phyloP scores from a whole-genome alignment of 2,329 filamentous ascomycete species.

The Colletotrichum sp. region DNA sequence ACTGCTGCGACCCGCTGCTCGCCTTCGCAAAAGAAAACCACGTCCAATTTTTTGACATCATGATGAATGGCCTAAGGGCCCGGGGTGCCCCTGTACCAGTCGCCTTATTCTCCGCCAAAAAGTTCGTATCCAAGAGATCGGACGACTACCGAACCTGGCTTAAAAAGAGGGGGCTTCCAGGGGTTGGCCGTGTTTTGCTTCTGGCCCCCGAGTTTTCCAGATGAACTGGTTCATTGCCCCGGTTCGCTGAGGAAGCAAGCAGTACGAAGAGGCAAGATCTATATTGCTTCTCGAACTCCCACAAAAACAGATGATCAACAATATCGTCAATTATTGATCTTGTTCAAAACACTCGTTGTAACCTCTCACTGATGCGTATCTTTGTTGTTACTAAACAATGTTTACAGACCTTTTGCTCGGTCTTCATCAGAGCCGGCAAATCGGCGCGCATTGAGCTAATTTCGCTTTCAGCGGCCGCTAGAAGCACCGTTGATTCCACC shows the following conservation, averaged over 20 bases:
- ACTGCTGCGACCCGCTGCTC: background rate
- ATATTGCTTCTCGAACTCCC: background rate
- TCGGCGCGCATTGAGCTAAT: background rate
- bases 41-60: background rate
- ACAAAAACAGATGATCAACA: background rate
- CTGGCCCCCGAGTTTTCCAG: background rate
- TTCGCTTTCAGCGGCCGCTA: background rate
- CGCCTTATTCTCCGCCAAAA: background rate
- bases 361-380: background rate
- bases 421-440: background rate
- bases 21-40: background rate
- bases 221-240: background rate
- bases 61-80: background rate
- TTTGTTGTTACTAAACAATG: background rate
- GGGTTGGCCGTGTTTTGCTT: background rate
- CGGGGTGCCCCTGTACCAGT: background rate
- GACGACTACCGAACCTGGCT: background rate
- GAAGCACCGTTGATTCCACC: background rate
- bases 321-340: background rate
- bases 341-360: background rate
- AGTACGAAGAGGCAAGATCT: background rate
- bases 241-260: background rate
- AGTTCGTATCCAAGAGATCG: slow-evolving; percentile 12
- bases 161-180: background rate
- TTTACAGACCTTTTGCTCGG: background rate